Base-by-base conservation (phyloP, 768 basidiomycete species). In the Tricholomella constricta region DNA sequence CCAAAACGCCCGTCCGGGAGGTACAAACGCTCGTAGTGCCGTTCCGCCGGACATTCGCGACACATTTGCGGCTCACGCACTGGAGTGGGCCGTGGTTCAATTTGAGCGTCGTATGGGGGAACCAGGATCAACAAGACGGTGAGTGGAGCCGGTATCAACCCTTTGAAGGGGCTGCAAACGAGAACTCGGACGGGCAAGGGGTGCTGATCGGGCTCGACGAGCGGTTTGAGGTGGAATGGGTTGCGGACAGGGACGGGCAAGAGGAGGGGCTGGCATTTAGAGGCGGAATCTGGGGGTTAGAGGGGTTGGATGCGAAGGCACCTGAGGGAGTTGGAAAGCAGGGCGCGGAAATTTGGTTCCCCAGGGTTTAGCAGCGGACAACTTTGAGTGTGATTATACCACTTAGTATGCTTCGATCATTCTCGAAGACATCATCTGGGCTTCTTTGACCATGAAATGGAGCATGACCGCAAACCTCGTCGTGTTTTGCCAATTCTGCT, bases 341-440 rank as follows among this genome's bases (percentile, higher is more conserved):
- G n/a, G 60, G 65, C 14, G 75, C 74, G 6, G 72, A 77, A 52
- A 69, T 75, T 8, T 77, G 75, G 74, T 75, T 77, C 54, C 10
- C 48, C 5, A 58, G 36, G 22, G 41, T 50, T 11, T 54, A 53
- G n/a, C n/a, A n/a, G n/a, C n/a, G n/a, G n/a, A n/a, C n/a, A n/a
- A n/a, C n/a, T n/a, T n/a, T n/a, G n/a, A n/a, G n/a, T n/a, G n/a
- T n/a, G n/a, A n/a, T n/a, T n/a, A n/a, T n/a, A n/a, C n/a, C n/a
- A n/a, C n/a, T n/a, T n/a, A n/a, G n/a, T n/a, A n/a, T n/a, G n/a
- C n/a, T n/a, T n/a, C n/a, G n/a, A n/a, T n/a, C n/a, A n/a, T n/a
- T n/a, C n/a, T n/a, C n/a, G n/a, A n/a, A n/a, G n/a, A n/a, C n/a
- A n/a, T n/a, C n/a, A n/a, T n/a, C n/a, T n/a, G n/a, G n/a, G n/a